Evolutionary conservation across 352 stramenopile genomes (phyloP), one percentile per base, ranked within the genome.

Genomic region (Pythium guiyangense): DNA sequence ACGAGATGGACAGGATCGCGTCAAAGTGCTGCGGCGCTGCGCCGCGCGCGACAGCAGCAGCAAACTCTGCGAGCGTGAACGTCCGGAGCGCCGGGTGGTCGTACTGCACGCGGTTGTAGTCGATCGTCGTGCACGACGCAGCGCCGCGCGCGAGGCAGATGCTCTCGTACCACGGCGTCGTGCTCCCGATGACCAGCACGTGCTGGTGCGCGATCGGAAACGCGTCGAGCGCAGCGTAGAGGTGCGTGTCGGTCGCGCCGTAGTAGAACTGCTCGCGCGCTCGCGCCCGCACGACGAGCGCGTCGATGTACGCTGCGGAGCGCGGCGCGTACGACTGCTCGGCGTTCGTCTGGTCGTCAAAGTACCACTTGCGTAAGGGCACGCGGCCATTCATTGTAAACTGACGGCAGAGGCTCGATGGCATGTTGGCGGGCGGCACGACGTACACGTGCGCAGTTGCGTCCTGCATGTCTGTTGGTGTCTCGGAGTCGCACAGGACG

Each of bases 341-440:
- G 4, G 48, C 37, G 45, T 72, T 63, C 35, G 51, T 73, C 51
- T 77, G 62, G 53, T 74, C 71, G 50, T 77, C 71, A 44, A 77
- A 70, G 59, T 79, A 77, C 71, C 67, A 77, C 59, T 74, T 74
- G 46, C 68, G 64, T n/a, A 74, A 59, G 14, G 63, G 62, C 3
- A 79, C 57, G 0, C 52, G 56, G 35, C 67, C 65, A 26, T 62
- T 48, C 62, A 74, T 76, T 4, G 65, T 79, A 57, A 68, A 79
- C 14, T 60, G 62, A 17, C 49, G 54, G 45, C 71, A 77, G 34
- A 77, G 46, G 8, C 64, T 52, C 25, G 18, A 15, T 4, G 71
- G 71, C 49, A 77, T 65, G 48, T 66, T 69, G 2, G 64, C 52
- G 3, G 65, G 67, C 22, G 71, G 65, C 35, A 62, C 51, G 6